These are phyloP conservation scores for Fusarium multiceps DNA, from an alignment of 2,329 filamentous ascomycete species.

Conservation along the genomic window DNA sequence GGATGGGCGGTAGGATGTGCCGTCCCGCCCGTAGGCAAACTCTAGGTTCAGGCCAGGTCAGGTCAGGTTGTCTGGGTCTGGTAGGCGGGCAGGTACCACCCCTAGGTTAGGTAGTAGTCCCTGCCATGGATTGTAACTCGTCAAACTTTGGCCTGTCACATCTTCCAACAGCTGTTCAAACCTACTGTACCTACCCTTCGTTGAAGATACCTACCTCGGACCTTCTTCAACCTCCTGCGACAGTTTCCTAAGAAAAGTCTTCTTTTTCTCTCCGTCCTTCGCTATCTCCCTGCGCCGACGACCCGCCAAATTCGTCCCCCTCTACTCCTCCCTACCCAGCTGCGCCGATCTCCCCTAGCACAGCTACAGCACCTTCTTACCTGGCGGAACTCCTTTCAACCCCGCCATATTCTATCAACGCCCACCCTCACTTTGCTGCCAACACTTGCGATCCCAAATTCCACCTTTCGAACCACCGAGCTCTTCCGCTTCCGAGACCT, in stretches of 20 bases:
- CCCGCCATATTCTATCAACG: slow-evolving; percentile 41
- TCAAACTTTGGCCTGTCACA: slow-evolving; percentile 39
- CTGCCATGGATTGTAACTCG: slow-evolving; percentile 32
- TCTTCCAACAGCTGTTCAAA: slow-evolving; percentile 29
- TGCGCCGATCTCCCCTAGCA: slow-evolving; percentile 27
- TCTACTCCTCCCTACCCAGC: slow-evolving; percentile 28
- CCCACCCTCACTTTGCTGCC: slow-evolving; percentile 33
- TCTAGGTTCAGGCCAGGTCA: neutral
- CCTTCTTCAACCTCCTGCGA: slow-evolving; percentile 6
- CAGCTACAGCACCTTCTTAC: slow-evolving; percentile 15
- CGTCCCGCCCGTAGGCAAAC: slow-evolving; percentile 17
- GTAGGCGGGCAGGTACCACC: slow-evolving; percentile 23
- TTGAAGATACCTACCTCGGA: slow-evolving; percentile 28
- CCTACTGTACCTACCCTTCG: slow-evolving; percentile 14
- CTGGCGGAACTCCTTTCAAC: slow-evolving; percentile 40
- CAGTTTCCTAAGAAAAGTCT: neutral
- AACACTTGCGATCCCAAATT: slow-evolving; percentile 29
- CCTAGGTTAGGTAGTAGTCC: slow-evolving; percentile 12
- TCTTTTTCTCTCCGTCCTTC: slow-evolving; percentile 9
- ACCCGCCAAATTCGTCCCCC: slow-evolving; percentile 23
- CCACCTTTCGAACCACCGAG: slow-evolving; percentile 36
- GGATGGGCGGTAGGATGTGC: slow-evolving; percentile 24
- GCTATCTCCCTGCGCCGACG: slow-evolving; percentile 9
- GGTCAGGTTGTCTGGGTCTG: slow-evolving; percentile 5
- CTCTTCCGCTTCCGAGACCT: slow-evolving; percentile 14